A percentile compares a stretch with the other conserved stretches of the same genome.
Conservation (phyloP, 306 rosid genomes). For the Cyclanthera cordifolia region DNA sequence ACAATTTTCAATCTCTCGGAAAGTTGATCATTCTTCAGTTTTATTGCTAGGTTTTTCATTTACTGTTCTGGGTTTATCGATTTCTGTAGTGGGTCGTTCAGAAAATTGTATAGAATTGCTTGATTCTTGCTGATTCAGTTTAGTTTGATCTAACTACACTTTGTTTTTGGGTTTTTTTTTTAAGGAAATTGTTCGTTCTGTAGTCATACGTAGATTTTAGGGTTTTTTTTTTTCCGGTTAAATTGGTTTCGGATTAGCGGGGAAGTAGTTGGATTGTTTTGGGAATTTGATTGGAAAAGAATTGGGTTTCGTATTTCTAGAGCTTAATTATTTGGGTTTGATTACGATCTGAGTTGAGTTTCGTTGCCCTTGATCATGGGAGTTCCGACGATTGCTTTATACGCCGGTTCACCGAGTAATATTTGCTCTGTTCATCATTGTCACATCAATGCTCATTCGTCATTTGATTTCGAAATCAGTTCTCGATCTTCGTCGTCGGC, state of each 20-base stretch:
- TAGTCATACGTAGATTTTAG: background rate
- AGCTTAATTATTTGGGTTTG: background rate
- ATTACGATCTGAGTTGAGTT: slow-evolving; percentile 5
- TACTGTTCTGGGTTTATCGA: background rate
- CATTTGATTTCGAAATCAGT: slow-evolving; percentile 61
- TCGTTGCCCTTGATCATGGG: slow-evolving; percentile 35
- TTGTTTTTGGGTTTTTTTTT: background rate
- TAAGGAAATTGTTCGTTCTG: background rate
- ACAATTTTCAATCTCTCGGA: background rate
- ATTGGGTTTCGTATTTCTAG: background rate
- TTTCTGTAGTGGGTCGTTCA: background rate
- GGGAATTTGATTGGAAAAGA: background rate
- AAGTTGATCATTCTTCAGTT: background rate
- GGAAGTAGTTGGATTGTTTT: background rate
- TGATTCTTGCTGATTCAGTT: background rate
- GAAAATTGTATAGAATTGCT: background rate
- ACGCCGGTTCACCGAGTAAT: slow-evolving; percentile 74
- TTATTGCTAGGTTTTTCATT: background rate
- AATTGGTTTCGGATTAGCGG: background rate
- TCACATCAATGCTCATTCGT: slow-evolving; percentile 53
- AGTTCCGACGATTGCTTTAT: slow-evolving; percentile 73
- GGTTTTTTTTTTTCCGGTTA: background rate
- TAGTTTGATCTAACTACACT: background rate
- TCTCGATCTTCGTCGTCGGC: slow-evolving; percentile 58
- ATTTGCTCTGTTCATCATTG: slow-evolving; percentile 67